Evolutionary conservation across 305 asterid species (phyloP).

Genomic region (Euphrasia arctica): DNA sequence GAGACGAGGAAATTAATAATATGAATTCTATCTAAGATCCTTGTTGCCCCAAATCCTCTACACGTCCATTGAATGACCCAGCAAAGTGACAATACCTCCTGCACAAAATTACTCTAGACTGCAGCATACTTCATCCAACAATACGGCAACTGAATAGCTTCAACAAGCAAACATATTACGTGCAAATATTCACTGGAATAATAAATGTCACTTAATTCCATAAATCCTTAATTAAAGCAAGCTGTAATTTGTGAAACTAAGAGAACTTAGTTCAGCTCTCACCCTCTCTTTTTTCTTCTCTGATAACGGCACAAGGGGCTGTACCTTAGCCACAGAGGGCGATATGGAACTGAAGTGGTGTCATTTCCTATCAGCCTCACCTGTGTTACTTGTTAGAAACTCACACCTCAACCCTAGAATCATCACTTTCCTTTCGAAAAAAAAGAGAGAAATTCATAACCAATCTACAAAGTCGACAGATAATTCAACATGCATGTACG

Average conservation of each 20-base stretch:
- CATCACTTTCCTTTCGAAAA: constrained; percentile 28
- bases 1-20: not conserved
- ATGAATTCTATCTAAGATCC: constrained; percentile 16
- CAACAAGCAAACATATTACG: not conserved
- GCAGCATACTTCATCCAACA: not conserved
- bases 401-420: constrained; percentile 52
- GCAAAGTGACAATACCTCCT: constrained; percentile 14
- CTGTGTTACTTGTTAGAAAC: constrained; percentile 72
- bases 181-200: not conserved
- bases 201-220: constrained; percentile 7
- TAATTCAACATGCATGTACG: constrained; percentile 17
- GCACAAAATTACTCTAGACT: not conserved
- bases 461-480: constrained; percentile 23
- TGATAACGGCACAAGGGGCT: constrained; percentile 52
- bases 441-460: constrained; percentile 12
- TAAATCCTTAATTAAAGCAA: constrained; percentile 6
- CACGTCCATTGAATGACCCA: constrained; percentile 13
- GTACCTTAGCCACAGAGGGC: constrained; percentile 66
- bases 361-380: constrained; percentile 65
- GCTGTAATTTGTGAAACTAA: not conserved
- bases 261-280: constrained; percentile 7
- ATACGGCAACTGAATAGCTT: not conserved
- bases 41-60: not conserved
- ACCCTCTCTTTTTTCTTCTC: constrained; percentile 91
- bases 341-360: constrained; percentile 73